These are phyloP conservation scores for Trichosanthes truncata DNA, from an alignment of 306 rosid genomes.

Conservation along the genomic window DNA sequence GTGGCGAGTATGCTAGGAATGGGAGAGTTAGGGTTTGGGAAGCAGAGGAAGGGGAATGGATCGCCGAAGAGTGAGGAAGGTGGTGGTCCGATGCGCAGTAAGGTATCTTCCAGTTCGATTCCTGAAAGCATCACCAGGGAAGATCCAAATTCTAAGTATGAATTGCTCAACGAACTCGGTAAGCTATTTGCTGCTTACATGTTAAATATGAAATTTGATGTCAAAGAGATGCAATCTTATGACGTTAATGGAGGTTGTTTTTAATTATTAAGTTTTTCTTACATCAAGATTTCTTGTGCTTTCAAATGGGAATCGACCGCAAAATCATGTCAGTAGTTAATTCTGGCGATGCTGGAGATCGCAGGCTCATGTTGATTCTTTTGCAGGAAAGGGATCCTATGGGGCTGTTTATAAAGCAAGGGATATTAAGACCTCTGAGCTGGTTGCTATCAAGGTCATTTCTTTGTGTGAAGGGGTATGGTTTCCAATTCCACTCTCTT, in stretches of 20 bases:
- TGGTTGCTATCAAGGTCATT: slow-evolving; percentile 93
- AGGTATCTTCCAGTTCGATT: slow-evolving; percentile 80
- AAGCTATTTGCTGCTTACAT: slow-evolving; percentile 6
- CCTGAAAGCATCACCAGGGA: slow-evolving; percentile 86
- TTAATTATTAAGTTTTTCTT: not conserved
- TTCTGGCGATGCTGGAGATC: slow-evolving; percentile 4
- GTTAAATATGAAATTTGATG: not conserved
- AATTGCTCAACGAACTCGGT: slow-evolving; percentile 96
- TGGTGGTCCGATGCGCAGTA: slow-evolving; percentile 30
- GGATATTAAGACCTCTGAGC: slow-evolving; percentile 78
- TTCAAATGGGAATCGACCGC: not conserved
- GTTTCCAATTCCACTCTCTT: slow-evolving; percentile 4
- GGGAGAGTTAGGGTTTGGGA: slow-evolving; percentile 71
- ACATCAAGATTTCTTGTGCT: not conserved
- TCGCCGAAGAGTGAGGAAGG: slow-evolving; percentile 52
- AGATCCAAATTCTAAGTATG: slow-evolving; percentile 84
- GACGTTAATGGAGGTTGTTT: not conserved
- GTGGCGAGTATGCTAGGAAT: slow-evolving; percentile 91
- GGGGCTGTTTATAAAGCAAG: slow-evolving; percentile 97
- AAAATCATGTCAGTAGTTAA: not conserved
- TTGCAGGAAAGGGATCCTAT: slow-evolving; percentile 89
- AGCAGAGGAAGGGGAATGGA: slow-evolving; percentile 53
- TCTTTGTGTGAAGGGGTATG: slow-evolving; percentile 87
- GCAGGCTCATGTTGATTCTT: not conserved
- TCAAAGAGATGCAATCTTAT: not conserved